Conservation (phyloP, 495 filamentous ascomycete genomes). For the Penicillium tannophilum region DNA sequence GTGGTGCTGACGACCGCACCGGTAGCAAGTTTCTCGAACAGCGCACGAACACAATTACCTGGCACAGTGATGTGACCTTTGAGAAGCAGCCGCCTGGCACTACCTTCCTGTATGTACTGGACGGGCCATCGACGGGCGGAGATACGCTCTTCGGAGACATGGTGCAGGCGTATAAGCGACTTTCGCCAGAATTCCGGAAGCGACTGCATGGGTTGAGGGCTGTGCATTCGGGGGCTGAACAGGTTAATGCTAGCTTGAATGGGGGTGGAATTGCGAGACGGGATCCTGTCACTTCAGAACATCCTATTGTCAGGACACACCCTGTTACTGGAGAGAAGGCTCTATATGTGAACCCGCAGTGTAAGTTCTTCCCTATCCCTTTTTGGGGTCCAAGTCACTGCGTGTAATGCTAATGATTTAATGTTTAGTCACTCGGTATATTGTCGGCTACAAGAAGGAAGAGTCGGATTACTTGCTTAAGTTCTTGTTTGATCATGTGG, state of each 20-base stretch:
- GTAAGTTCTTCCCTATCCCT: conserved; percentile 55
- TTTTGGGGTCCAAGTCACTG: too few species aligned
- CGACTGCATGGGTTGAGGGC: conserved; percentile 60
- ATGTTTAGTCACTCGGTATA: conserved; percentile 54
- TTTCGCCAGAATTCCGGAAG: conserved; percentile 59
- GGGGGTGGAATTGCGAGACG: conserved; percentile 55
- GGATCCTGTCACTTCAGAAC: conserved; percentile 56
- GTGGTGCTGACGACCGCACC: conserved; percentile 53
- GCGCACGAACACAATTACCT: conserved; percentile 59
- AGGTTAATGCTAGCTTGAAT: conserved; percentile 50
- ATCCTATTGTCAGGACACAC: conserved; percentile 65
- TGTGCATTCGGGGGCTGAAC: conserved; percentile 59
- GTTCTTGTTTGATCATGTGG: conserved; percentile 67
- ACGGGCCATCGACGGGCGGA: conserved; percentile 61
- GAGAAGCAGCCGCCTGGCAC: conserved; percentile 67
- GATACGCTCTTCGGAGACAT: conserved; percentile 66
- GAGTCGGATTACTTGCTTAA: conserved; percentile 66
- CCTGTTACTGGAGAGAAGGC: conserved; percentile 74
- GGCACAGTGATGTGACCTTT: conserved; percentile 69
- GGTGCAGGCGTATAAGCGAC: conserved; percentile 56
- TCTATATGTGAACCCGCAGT: conserved; percentile 82
- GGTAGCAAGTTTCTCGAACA: conserved; percentile 52
- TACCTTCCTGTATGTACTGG: conserved; percentile 65
- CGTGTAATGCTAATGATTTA: neutral
- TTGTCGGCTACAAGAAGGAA: conserved; percentile 68